A percentile compares a stretch with the other conserved stretches of the same genome.
phyloP scores from a whole-genome alignment of 2,329 filamentous ascomycete species.

The Exophiala lecanii-corni region DNA sequence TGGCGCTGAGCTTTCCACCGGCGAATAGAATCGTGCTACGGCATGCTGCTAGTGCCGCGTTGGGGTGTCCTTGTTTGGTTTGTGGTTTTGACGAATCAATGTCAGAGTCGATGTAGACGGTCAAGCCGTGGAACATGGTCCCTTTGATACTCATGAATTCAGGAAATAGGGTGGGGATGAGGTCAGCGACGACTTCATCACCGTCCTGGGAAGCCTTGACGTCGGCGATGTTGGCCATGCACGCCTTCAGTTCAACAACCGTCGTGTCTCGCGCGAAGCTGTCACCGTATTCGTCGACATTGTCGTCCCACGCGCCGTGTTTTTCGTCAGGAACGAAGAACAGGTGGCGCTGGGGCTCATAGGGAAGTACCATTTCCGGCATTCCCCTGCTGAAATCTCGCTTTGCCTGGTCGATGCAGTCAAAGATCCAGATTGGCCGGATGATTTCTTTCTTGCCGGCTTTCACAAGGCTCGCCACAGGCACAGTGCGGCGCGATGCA shows the following conservation, averaged over 20 bases:
- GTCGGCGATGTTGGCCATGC: slow-evolving; percentile 35
- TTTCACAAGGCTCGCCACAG: slow-evolving; percentile 78
- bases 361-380: slow-evolving; percentile 57
- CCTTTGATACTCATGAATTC: slow-evolving; percentile 28
- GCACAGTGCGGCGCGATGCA: slow-evolving; percentile 55
- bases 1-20: slow-evolving; percentile 51
- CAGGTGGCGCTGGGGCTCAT: slow-evolving; percentile 63
- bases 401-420: slow-evolving; percentile 62
- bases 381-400: slow-evolving; percentile 51
- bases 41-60: slow-evolving; percentile 39
- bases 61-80: slow-evolving; percentile 3
- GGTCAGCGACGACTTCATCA: slow-evolving; percentile 23
- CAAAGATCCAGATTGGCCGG: slow-evolving; percentile 74
- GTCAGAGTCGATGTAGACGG: slow-evolving; percentile 39
- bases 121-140: slow-evolving; percentile 47
- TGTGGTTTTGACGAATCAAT: background rate
- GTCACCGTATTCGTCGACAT: slow-evolving; percentile 74
- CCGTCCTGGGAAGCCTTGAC: slow-evolving; percentile 20
- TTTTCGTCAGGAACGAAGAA: slow-evolving; percentile 60
- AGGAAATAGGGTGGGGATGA: slow-evolving; percentile 26
- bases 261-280: slow-evolving; percentile 71
- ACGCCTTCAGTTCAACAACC: slow-evolving; percentile 53
- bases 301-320: slow-evolving; percentile 46
- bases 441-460: slow-evolving; percentile 66
- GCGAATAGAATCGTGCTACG: slow-evolving; percentile 63